Base-by-base conservation (phyloP, 2,329 filamentous ascomycete species). In the Paracoccidioides brasiliensis region DNA sequence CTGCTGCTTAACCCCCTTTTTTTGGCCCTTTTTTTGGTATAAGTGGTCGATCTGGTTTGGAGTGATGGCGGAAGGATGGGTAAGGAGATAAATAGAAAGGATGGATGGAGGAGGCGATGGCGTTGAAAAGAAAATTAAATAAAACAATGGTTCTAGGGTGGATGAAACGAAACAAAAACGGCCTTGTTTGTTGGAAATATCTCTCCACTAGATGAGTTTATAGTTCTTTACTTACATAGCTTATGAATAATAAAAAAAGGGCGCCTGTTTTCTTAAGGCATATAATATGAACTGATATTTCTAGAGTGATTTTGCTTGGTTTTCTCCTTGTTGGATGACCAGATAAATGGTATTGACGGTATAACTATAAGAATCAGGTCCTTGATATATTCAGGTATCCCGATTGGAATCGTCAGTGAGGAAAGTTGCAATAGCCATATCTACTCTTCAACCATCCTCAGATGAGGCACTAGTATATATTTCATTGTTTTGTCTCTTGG, bases 241-340 rank as follows among this genome's bases (percentile, higher is more conserved):
- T 44, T 10, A 44, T 9, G 15, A 38, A 32, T 12, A 45, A 12
- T 2, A 48, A 45, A 49, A 43, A 46, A 50, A 54, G 22, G 55
- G 59, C 59, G 59, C 59, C 59, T 60, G 59, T 60, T 60, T 60
- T 57, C 55, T 59, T 53, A 58, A 60, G 59, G 59, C 59, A 60
- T 48, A 43, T 35, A 22, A 33, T 41, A 52, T 4, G 12, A 38
- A 35, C 3, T 45, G 28, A 10, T 12, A 15, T 1, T n/a, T 49
- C 32, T 43, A 44, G 14, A 32, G 45, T 28, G 8, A 30, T 51
- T 30, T 49, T 7, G 15, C 10, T 12, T 28, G 1, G 5, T 44
- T 22, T 44, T 9, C 8, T 28, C 7, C 9, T 28, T 28, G 5
- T 10, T 28, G 8, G 22, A 22, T 22, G 22, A 22, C 22, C 22